Base-by-base conservation (phyloP, 2,329 filamentous ascomycete genomes). In the Claviceps africana region DNA sequence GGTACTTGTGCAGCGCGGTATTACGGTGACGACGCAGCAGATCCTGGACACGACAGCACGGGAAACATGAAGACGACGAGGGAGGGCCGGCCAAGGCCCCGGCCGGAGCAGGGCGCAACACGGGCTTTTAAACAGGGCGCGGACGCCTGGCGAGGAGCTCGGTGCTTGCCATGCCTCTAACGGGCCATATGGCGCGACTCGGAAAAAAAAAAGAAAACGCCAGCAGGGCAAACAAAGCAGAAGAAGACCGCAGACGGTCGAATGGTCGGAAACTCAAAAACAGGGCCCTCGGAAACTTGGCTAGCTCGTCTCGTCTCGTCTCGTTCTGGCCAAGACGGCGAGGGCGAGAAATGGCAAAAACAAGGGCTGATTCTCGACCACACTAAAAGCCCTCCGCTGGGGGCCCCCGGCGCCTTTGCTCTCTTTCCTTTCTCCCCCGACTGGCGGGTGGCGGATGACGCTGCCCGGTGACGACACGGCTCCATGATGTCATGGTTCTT, bases 401-500 rank as follows among this genome's bases (percentile, higher is more conserved):
- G n/a, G n/a, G n/a, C n/a, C n/a, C n/a, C n/a, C n/a, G n/a, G n/a
- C n/a, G n/a, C n/a, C n/a, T n/a, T n/a, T n/a, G n/a, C n/a, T n/a
- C n/a, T n/a, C n/a, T n/a, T n/a, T n/a, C n/a, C n/a, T n/a, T n/a
- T n/a, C n/a, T n/a, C n/a, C n/a, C n/a, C n/a, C n/a, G n/a, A n/a
- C n/a, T n/a, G n/a, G n/a, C n/a, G n/a, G n/a, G n/a, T n/a, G n/a
- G 44, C 31, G 15, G 43, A 39, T 39, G 43, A 47, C 33, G 49
- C 21, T n/a, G 21, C 22, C 33, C 33, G 58, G 57, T 58, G 57
- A 59, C 55, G 62, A 60, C 60, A 62, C 63, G 21, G 62, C 58
- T 57, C 53, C 53, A 63, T 68, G 65, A 68, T 67, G 65, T 67
- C 65, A 67, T 66, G 28, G 47, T 48, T 22, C 37, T 5, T 44